Conservation (phyloP, 2,329 filamentous ascomycete genomes). For the Xenoacremonium recifei region DNA sequence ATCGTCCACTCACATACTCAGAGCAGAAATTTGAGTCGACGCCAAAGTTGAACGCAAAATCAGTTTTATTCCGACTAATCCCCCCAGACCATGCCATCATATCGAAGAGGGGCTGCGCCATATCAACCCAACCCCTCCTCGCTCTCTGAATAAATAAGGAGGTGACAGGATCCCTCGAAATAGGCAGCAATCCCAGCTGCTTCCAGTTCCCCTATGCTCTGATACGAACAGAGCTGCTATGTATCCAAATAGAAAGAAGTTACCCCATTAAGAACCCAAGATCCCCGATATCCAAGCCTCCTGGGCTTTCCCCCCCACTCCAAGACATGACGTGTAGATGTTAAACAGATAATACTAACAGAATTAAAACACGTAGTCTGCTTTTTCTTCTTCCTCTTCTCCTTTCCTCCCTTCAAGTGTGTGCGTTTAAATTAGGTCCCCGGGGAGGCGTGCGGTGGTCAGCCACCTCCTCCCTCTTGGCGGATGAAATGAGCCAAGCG, state of each 20-base stretch:
- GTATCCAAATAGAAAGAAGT: constrained; percentile 13
- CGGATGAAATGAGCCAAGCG: constrained; percentile 22
- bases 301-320: constrained; percentile 30
- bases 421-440: constrained; percentile 29
- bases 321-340: constrained; percentile 19
- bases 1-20: no score
- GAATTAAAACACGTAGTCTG: constrained; percentile 25
- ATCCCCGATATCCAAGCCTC: constrained; percentile 28
- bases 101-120: constrained; percentile 12
- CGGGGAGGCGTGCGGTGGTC: constrained; percentile 24
- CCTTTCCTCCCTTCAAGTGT: no score
- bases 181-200: constrained; percentile 20
- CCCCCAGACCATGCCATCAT: constrained; percentile 20
- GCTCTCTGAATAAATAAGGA: no score
- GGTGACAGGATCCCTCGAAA: no score
- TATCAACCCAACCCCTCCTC: no score
- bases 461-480: constrained; percentile 13
- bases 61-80: constrained; percentile 18
- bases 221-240: constrained; percentile 11
- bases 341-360: constrained; percentile 16
- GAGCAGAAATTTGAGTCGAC: no score
- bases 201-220: constrained; percentile 17
- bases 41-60: not conserved
- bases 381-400: constrained; percentile 22
- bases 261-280: constrained; percentile 22